Evolutionary conservation across 176 grass and related monocot species (phyloP).

Genomic region (Juncus effusus): DNA sequence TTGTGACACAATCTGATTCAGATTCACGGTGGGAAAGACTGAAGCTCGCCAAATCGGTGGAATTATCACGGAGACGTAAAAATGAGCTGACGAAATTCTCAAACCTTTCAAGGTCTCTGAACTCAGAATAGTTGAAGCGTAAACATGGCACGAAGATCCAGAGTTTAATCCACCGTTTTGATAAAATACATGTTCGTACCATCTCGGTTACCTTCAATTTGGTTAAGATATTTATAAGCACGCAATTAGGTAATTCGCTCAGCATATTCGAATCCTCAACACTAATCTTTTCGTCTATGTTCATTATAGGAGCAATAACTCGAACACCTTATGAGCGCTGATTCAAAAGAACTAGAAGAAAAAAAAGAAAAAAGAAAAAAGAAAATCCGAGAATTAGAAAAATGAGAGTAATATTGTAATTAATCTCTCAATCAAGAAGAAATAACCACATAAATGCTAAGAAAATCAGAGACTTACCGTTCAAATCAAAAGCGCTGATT

Average conservation of each 20-base stretch:
- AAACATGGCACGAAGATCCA: not conserved
- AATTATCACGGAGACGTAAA: not conserved
- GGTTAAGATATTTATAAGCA: constrained; percentile 1
- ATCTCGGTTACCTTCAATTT: not conserved
- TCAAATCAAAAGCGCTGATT: no score
- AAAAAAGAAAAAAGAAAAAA: no score
- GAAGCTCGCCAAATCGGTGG: not conserved
- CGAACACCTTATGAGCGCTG: no score
- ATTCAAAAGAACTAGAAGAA: no score
- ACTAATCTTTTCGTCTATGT: not conserved
- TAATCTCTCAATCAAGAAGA: no score
- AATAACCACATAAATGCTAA: no score
- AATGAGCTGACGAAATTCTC: no score
- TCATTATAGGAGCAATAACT: no score
- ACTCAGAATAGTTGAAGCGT: not conserved
- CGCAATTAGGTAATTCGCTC: not conserved
- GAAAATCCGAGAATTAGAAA: no score
- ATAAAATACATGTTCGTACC: not conserved
- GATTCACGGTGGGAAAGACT: not conserved
- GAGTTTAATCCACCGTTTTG: not conserved
- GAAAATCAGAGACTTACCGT: no score
- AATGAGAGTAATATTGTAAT: no score
- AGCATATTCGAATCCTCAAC: not conserved
- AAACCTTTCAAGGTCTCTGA: not conserved
- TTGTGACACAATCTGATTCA: no score